phyloP scores from a whole-genome alignment of 164 flowering plant genomes.

The Cinnamomum micranthum region DNA sequence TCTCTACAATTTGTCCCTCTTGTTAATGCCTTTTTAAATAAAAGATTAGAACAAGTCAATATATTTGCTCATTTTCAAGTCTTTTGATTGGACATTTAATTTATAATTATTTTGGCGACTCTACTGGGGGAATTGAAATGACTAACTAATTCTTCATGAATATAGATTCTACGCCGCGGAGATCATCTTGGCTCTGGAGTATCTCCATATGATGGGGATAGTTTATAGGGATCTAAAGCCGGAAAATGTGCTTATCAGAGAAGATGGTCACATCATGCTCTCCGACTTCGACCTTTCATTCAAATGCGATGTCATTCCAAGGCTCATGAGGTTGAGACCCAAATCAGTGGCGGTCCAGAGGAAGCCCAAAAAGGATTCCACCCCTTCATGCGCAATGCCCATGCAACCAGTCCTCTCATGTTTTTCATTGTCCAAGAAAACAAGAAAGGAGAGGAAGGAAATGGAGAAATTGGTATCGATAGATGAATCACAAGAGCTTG shows the following conservation, averaged over 20 bases:
- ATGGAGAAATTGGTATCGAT: constrained; percentile 5
- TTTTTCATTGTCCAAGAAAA: constrained; percentile 30
- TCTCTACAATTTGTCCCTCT: not conserved
- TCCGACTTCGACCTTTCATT: constrained; percentile 86
- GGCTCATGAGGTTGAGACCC: constrained; percentile 31
- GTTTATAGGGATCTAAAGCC: constrained; percentile 87
- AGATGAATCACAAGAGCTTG: constrained; percentile 16
- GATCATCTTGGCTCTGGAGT: constrained; percentile 68
- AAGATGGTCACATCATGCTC: constrained; percentile 91
- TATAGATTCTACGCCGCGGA: constrained; percentile 83
- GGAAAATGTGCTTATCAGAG: constrained; percentile 74
- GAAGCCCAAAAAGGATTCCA: constrained; percentile 11
- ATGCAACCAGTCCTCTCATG: constrained; percentile 77
- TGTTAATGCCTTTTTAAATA: not conserved
- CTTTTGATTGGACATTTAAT: not conserved
- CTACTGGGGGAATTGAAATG: not conserved
- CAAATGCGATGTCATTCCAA: constrained; percentile 79
- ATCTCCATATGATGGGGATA: constrained; percentile 89
- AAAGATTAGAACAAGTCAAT: no score
- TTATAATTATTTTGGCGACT: not conserved
- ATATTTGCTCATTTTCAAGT: not conserved
- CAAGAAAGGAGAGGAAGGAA: constrained; percentile 11
- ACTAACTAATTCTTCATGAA: not conserved
- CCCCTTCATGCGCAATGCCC: constrained; percentile 51
- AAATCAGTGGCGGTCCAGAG: constrained; percentile 1